Percentiles rank a stretch among this genome's conserved stretches.
Evolutionary conservation across 208 protist species (phyloP).

Genomic region (Tetramitus jugosus): DNA sequence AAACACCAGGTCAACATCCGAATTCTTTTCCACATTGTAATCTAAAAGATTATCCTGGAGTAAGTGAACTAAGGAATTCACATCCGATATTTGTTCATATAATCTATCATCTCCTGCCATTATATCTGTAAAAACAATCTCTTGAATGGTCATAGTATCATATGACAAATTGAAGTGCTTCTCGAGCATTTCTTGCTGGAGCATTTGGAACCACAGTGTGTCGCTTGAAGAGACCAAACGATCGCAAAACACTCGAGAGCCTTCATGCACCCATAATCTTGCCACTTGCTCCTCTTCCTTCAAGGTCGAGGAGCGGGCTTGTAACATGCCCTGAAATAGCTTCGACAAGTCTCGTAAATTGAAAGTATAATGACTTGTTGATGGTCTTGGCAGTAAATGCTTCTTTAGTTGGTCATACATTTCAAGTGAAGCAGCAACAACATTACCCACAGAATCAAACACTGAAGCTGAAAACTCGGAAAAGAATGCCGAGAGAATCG

Average conservation of each 20-base stretch:
- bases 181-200: slow-evolving; percentile 80
- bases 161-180: slow-evolving; percentile 80
- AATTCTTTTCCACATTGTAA: slow-evolving; percentile 74
- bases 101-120: slow-evolving; percentile 51
- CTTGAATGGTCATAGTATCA: slow-evolving; percentile 51
- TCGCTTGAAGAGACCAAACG: slow-evolving; percentile 84
- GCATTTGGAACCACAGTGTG: slow-evolving; percentile 75
- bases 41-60: slow-evolving; percentile 81
- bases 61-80: too few species aligned
- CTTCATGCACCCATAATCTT: slow-evolving; percentile 94
- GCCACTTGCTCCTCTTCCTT: slow-evolving; percentile 82
- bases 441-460: slow-evolving; percentile 55
- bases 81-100: slow-evolving; percentile 81
- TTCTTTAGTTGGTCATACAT: slow-evolving; percentile 79
- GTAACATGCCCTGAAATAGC: slow-evolving; percentile 92
- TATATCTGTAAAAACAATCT: background rate
- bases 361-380: slow-evolving; percentile 96
- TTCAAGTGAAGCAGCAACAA: slow-evolving; percentile 86
- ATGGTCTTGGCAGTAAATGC: slow-evolving; percentile 88
- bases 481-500: slow-evolving; percentile 80
- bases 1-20: slow-evolving; percentile 89
- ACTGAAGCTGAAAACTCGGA: background rate
- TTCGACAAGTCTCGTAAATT: slow-evolving; percentile 93
- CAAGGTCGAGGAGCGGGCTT: slow-evolving; percentile 69
- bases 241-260: slow-evolving; percentile 90